Conservation (phyloP, 139 green algal species). For the Chlorella sp. region DNA sequence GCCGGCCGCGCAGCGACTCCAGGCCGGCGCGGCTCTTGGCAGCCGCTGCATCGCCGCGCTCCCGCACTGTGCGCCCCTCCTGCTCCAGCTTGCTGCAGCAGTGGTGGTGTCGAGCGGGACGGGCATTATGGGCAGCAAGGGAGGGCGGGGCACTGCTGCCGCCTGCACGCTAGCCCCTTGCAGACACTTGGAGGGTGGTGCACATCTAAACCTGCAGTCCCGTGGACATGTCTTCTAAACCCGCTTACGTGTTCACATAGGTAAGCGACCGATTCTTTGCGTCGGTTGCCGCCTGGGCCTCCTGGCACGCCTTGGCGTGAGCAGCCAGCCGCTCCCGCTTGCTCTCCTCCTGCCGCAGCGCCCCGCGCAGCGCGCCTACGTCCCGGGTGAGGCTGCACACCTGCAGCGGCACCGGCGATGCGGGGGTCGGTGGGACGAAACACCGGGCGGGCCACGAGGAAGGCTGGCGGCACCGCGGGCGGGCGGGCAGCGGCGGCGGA, state of each 20-base stretch:
- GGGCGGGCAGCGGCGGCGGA: neutral
- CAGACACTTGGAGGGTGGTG: neutral
- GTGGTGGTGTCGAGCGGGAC: neutral
- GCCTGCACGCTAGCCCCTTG: neutral
- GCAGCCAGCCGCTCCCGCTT: constrained; percentile 53
- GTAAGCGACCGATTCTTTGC: constrained; percentile 39
- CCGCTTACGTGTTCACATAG: constrained; percentile 57
- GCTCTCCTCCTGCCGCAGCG: constrained; percentile 63
- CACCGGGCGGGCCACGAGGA: neutral
- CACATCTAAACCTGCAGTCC: neutral
- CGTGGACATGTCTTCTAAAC: neutral
- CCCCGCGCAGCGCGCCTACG: constrained; percentile 63
- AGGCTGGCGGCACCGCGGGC: neutral
- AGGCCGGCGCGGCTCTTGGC: constrained; percentile 43
- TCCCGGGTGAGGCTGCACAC: constrained; percentile 64
- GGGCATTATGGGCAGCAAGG: neutral
- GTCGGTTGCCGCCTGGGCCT: constrained; percentile 10
- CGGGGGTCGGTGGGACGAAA: neutral
- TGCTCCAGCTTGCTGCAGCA: constrained; percentile 58
- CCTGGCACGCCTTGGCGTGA: constrained; percentile 51
- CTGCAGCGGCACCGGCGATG: constrained; percentile 4
- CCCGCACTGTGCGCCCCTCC: constrained; percentile 54
- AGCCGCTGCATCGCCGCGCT: constrained; percentile 15
- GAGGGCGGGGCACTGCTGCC: neutral
- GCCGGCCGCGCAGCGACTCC: constrained; percentile 35